A percentile compares a stretch with the other conserved stretches of the same genome.
Conservation (phyloP, 805 yeast genomes). For the Ogataea philodendri region DNA sequence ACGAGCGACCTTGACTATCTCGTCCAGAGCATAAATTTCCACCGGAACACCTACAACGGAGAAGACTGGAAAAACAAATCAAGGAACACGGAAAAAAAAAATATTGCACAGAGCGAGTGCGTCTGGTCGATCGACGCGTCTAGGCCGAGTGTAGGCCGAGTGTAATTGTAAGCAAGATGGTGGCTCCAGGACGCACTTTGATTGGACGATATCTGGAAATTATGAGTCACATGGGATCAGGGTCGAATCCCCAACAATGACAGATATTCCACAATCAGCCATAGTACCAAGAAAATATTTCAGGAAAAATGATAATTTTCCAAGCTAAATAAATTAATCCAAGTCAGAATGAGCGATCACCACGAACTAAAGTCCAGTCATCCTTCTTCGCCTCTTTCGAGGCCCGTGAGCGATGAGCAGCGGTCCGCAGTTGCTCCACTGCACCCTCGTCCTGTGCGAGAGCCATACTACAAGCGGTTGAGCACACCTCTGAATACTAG, state of each 20-base stretch:
- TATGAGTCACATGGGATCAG: no score
- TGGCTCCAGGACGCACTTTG: no score
- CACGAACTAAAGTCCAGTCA: conserved; percentile 9
- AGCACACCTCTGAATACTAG: conserved; percentile 68
- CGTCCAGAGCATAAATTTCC: no score
- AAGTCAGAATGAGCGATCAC: conserved; percentile 6
- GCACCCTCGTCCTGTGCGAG: conserved; percentile 33
- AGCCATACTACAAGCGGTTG: conserved; percentile 36
- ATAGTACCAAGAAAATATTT: conserved; percentile 4
- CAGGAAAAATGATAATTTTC: conserved; percentile 3
- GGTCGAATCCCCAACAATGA: no score
- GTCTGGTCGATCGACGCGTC: conserved; percentile 13
- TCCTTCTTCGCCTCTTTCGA: conserved; percentile 27
- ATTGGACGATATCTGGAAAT: no score
- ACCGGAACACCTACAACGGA: no score
- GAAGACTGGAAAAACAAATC: no score
- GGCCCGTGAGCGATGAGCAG: conserved; percentile 23
- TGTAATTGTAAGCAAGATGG: no score
- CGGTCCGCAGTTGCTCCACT: conserved; percentile 13
- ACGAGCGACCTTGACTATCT: no score
- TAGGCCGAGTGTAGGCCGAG: not conserved
- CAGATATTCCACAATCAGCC: no score
- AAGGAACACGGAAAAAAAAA: no score
- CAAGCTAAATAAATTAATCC: conserved; percentile 3
- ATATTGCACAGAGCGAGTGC: no score